A percentile compares a stretch with the other conserved stretches of the same genome.
phyloP scores from a whole-genome alignment of 805 yeast species.

The Candida verbasci region DNA sequence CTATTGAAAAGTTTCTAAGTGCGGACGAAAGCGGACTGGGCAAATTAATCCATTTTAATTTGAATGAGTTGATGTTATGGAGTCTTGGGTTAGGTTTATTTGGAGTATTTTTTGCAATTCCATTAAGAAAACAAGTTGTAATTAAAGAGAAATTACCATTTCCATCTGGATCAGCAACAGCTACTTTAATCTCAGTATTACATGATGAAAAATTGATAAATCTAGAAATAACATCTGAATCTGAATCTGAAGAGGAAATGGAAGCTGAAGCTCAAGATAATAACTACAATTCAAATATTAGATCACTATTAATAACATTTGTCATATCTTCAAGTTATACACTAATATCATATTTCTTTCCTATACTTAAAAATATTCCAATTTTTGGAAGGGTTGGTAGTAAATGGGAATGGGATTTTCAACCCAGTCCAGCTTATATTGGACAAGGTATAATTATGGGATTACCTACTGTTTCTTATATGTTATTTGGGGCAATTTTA shows the following conservation, averaged over 20 bases:
- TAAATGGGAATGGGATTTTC: constrained; percentile 76
- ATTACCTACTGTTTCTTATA: constrained; percentile 79
- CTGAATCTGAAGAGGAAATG: constrained; percentile 3
- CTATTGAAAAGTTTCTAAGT: constrained; percentile 83
- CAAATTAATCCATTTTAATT: constrained; percentile 25
- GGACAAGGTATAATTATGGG: constrained; percentile 99
- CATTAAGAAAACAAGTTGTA: constrained; percentile 80
- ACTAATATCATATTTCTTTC: constrained; percentile 64
- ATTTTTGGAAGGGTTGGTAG: constrained; percentile 69
- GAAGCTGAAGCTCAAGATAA: background rate
- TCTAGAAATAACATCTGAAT: constrained; percentile 20
- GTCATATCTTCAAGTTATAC: constrained; percentile 70
- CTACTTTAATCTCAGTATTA: constrained; percentile 82
- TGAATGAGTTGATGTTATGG: constrained; percentile 70
- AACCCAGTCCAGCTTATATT: constrained; percentile 94
- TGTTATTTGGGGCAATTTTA: constrained; percentile 82
- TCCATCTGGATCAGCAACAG: constrained; percentile 96
- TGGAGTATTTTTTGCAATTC: constrained; percentile 94
- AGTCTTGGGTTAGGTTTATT: constrained; percentile 83
- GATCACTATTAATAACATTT: constrained; percentile 59
- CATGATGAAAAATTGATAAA: constrained; percentile 60
- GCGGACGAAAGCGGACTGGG: constrained; percentile 70
- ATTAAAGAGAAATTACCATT: constrained; percentile 84
- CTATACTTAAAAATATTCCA: constrained; percentile 65
- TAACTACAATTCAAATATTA: constrained; percentile 44